A percentile compares a stretch with the other conserved stretches of the same genome.
These are phyloP conservation scores for Anethum foeniculum DNA, from an alignment of 140 eudicot species.

Conservation along the genomic window DNA sequence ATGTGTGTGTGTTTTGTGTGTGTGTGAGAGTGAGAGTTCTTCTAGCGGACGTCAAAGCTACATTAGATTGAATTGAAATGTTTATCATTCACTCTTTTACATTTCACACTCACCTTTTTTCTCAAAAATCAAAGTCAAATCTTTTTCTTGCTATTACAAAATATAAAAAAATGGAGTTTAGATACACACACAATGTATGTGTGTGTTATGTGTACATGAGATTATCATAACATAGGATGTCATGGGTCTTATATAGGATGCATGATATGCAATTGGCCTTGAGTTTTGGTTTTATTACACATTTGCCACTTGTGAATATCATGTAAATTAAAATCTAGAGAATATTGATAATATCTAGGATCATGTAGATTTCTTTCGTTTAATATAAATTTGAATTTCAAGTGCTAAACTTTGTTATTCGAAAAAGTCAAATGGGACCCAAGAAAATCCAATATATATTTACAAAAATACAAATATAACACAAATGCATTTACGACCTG, in stretches of 20 bases:
- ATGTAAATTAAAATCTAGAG: not conserved
- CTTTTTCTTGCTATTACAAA: not conserved
- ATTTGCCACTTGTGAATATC: not conserved
- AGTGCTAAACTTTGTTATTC: too few species aligned
- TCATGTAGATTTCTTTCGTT: not conserved
- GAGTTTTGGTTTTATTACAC: not conserved
- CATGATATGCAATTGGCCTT: not conserved
- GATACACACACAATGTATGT: not conserved
- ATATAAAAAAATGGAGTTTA: not conserved
- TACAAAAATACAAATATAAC: too few species aligned
- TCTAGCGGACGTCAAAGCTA: conserved; percentile 11
- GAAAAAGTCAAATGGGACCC: not conserved
- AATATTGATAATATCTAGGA: not conserved
- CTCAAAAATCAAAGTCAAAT: conserved; percentile 2
- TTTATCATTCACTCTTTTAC: not conserved
- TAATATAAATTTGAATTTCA: too few species aligned
- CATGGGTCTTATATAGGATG: not conserved
- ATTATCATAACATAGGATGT: not conserved
- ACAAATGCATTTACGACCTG: too few species aligned
- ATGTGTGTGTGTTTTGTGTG: not conserved
- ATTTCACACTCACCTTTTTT: conserved; percentile 2
- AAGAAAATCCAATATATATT: too few species aligned
- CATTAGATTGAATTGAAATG: conserved; percentile 5
- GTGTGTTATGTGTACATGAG: not conserved
- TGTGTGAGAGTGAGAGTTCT: not conserved